A percentile compares a stretch with the other conserved stretches of the same genome.
These are phyloP conservation scores for Pichia sp. DNA, from an alignment of 1,139 yeast species.

Conservation along the genomic window DNA sequence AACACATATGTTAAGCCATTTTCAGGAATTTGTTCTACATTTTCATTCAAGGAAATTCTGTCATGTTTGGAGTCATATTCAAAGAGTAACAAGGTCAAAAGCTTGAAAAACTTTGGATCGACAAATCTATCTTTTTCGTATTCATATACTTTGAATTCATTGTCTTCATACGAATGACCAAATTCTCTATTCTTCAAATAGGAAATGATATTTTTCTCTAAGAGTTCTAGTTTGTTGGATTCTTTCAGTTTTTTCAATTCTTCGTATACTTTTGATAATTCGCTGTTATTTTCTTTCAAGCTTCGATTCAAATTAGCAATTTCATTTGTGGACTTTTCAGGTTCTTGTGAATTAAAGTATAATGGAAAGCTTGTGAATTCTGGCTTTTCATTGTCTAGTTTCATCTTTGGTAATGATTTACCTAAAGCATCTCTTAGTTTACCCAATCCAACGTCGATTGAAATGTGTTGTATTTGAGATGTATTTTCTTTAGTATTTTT, in stretches of 20 bases:
- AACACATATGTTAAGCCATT: slow-evolving; percentile 60
- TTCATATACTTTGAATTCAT: slow-evolving; percentile 40
- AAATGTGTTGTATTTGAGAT: slow-evolving; percentile 36
- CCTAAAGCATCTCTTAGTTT: slow-evolving; percentile 63
- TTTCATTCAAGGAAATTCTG: slow-evolving; percentile 7
- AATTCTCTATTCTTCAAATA: slow-evolving; percentile 18
- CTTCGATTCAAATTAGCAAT: slow-evolving; percentile 6
- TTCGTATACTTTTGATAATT: slow-evolving; percentile 12
- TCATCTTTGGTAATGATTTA: slow-evolving; percentile 30
- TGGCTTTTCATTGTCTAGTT: slow-evolving; percentile 1
- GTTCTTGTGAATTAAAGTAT: slow-evolving; percentile 5
- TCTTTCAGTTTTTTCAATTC: slow-evolving; percentile 18
- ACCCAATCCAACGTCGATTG: slow-evolving; percentile 63
- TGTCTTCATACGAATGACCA: slow-evolving; percentile 8
- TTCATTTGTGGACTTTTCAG: not conserved
- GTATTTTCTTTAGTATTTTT: slow-evolving; percentile 37
- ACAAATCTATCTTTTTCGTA: slow-evolving; percentile 62
- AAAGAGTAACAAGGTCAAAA: slow-evolving; percentile 31
- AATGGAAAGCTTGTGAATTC: slow-evolving; percentile 8
- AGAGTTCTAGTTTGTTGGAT: slow-evolving; percentile 10
- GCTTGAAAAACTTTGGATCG: slow-evolving; percentile 49
- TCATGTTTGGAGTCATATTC: slow-evolving; percentile 11
- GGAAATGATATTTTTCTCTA: slow-evolving; percentile 19
- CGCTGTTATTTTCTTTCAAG: slow-evolving; percentile 12
- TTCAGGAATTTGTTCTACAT: slow-evolving; percentile 38